A percentile compares a stretch with the other conserved stretches of the same genome.
Evolutionary conservation across 805 yeast genomes (phyloP).

Genomic region (Dipodascus geniculatus): DNA sequence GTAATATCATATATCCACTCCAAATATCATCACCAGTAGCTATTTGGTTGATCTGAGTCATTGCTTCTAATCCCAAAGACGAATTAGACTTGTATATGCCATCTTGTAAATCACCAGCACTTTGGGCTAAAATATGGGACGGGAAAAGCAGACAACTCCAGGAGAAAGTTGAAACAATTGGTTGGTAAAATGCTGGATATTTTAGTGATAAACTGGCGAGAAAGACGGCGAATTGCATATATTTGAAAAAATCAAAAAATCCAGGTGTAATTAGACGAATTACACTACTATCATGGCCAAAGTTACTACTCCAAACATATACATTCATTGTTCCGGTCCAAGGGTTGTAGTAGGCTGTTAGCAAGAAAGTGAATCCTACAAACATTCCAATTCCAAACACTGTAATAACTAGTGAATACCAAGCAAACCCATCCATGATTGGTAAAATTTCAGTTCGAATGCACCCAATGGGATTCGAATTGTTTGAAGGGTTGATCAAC

Average conservation of each 20-base stretch:
- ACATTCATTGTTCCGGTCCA: slow-evolving; percentile 45
- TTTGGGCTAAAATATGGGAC: slow-evolving; percentile 10
- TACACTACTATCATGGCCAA: slow-evolving; percentile 45
- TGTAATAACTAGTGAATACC: slow-evolving; percentile 29
- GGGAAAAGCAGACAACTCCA: slow-evolving; percentile 43
- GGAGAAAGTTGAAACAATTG: slow-evolving; percentile 36
- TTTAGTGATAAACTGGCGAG: slow-evolving; percentile 41
- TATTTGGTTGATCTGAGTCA: slow-evolving; percentile 17
- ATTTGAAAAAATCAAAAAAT: slow-evolving; percentile 35
- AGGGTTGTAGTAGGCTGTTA: slow-evolving; percentile 37
- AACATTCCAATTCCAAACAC: slow-evolving; percentile 27
- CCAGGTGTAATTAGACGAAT: slow-evolving; percentile 43
- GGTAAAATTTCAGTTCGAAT: slow-evolving; percentile 39
- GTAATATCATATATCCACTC: slow-evolving; percentile 25
- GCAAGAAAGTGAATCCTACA: slow-evolving; percentile 25
- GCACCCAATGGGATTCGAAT: slow-evolving; percentile 34
- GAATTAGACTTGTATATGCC: slow-evolving; percentile 7
- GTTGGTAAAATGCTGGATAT: slow-evolving; percentile 56
- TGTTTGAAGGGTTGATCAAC: slow-evolving; percentile 18
- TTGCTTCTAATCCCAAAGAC: slow-evolving; percentile 14
- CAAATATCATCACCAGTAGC: slow-evolving; percentile 21
- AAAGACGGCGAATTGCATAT: slow-evolving; percentile 49
- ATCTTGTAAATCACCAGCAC: slow-evolving; percentile 5
- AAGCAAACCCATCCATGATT: slow-evolving; percentile 28
- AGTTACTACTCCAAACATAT: slow-evolving; percentile 41